Base-by-base conservation (phyloP, 257 asterid genomes). In the Penstemon newberryi region DNA sequence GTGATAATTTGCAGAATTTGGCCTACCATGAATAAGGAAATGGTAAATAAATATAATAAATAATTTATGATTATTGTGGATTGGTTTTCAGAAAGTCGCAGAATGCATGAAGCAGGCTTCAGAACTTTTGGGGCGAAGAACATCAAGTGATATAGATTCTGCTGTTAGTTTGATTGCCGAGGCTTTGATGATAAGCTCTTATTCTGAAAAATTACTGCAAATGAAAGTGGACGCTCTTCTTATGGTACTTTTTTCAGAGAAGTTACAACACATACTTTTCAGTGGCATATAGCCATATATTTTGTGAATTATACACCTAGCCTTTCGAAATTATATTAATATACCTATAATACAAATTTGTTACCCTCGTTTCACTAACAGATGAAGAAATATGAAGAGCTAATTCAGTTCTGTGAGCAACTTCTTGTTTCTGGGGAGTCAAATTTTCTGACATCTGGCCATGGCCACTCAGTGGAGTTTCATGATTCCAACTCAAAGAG, bases 171-270 rank as follows among this genome's bases (percentile, higher is more conserved):
- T 84, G 63, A 80, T 94, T 76, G 74, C 86, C 54, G 93, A 89
- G 80, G 96, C 87, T 68, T 83, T 94, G 80, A 42, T 39, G 25
- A 89, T 91, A 73, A 87, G 99, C 85, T 77, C 91, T 65, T 80
- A 71, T 63, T 85, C 96, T 5, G 92, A 79, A 60, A 78, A 76
- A 55, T 76, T 94, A 66, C 84, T 91, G 71, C 91, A 89, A 73
- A 83, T 78, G 86, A 94, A 94, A 80, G 97, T 81, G 69, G 90
- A 85, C 64, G 87, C 91, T 79, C 95, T 94, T 84, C 83, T 89
- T 73, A 76, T 75, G 97, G 99, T 93, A 75, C 67, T 86, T 66
- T 69, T 69, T 58, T 67, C 55, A 46, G 50, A 69, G 79, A 74
- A 70, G 72, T 46, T 66, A 41, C 10, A 50, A 70, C 69, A 65